Conservation (phyloP, 768 basidiomycete genomes). For the Tricholoma flavovirens region DNA sequence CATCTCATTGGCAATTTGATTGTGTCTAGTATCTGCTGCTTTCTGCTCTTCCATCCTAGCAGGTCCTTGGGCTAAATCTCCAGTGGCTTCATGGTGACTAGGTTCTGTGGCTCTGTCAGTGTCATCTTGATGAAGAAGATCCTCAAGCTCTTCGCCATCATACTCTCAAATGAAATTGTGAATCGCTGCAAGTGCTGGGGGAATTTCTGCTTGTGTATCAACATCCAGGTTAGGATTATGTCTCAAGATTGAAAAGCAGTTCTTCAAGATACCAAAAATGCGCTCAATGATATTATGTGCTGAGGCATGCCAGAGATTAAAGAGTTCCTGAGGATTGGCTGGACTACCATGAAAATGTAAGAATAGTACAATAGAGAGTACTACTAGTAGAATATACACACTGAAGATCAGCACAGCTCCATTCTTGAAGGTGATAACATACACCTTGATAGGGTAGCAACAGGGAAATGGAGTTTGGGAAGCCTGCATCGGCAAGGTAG, state of each 20-base stretch:
- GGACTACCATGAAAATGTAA: constrained; percentile 16
- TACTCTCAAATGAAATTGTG: constrained; percentile 23
- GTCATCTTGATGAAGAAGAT: neutral
- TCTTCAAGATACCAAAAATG: constrained; percentile 32
- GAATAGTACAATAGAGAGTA: neutral
- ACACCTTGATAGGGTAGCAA: constrained; percentile 31
- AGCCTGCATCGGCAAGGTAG: no score
- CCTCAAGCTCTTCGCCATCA: neutral
- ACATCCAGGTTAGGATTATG: constrained; percentile 18
- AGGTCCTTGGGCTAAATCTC: neutral
- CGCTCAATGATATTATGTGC: no score
- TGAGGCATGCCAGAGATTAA: no score
- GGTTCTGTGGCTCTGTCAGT: neutral
- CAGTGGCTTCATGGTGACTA: neutral
- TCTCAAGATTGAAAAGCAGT: constrained; percentile 14
- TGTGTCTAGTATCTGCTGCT: neutral
- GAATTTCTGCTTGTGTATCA: constrained; percentile 22
- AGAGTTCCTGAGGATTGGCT: no score
- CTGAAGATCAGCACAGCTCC: no score
- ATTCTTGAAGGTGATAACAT: no score
- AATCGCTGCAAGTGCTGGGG: constrained; percentile 19
- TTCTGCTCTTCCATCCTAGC: neutral
- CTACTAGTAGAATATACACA: neutral
- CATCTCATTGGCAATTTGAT: neutral
- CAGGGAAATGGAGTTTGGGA: no score